Evolutionary conservation across 73 alveolate species (phyloP).

Genomic region (Blepharisma stoltei): DNA sequence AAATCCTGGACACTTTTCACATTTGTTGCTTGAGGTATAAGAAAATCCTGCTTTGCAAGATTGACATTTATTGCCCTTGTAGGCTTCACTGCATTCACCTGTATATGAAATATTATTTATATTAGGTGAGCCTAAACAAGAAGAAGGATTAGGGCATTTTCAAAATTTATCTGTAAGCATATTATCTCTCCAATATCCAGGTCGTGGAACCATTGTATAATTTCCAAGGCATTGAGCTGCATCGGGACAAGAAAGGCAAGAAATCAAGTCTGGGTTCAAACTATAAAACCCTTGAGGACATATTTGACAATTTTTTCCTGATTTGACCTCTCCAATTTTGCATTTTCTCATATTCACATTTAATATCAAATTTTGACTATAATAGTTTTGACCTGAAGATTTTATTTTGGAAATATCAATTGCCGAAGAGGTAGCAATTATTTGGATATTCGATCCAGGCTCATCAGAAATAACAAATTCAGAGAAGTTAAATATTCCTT

Average conservation of each 20-base stretch:
- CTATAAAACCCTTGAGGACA: conserved; percentile 16
- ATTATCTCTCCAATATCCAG: conserved; percentile 12
- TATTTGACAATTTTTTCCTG: not conserved
- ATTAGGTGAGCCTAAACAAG: not conserved
- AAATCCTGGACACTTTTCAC: not conserved
- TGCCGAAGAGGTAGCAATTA: not conserved
- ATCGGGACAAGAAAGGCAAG: not conserved
- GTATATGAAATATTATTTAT: not conserved
- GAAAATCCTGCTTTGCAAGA: not conserved
- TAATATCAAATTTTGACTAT: not conserved
- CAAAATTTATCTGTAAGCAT: conserved; percentile 24
- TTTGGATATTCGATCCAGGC: not conserved
- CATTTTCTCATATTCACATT: not conserved
- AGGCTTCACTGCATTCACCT: not conserved
- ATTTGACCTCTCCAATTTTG: not conserved
- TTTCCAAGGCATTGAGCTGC: not conserved
- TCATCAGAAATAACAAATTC: not conserved
- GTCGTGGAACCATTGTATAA: not conserved
- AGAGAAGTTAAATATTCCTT: not conserved
- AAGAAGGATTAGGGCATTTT: conserved; percentile 33
- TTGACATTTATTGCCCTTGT: not conserved
- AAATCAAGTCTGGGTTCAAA: not conserved
- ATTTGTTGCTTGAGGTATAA: not conserved
- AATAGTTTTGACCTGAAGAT: not conserved
- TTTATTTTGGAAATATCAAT: not conserved